Evolutionary conservation across 192 early-diverging fungal genomes (phyloP), one percentile per base, ranked within the genome.

Genomic region (Jimgerdemannia lactiflua): DNA sequence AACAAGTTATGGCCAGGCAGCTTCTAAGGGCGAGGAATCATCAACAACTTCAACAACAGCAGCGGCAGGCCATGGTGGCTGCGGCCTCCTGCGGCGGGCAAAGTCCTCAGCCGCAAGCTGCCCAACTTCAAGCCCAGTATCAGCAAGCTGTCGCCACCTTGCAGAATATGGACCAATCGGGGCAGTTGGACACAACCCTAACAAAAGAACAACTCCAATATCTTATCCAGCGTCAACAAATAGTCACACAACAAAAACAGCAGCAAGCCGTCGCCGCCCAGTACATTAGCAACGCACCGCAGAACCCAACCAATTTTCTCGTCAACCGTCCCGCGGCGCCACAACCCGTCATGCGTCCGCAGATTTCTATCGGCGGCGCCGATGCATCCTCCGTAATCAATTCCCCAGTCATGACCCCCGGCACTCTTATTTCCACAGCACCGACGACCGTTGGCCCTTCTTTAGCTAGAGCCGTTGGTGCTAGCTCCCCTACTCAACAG

Each of bases 121-220:
- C n/a, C n/a, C n/a, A 73, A 14, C 77, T 76, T 39, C 75, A 77
- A 2, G 71, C 79, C 6, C 73, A 77, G 20, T 70, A 64, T 19
- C 72, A 74, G 39, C 77, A 67, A 49, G 73, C 65, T 70, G 75
- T 4, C 2, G 3, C 19, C 11, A 43, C 19, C 69, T 69, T 66
- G 42, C 78, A 4, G 76, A 65, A 10, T 8, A 18, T 42, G 74
- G 42, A 29, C 39, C 43, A n/a, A n/a, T n/a, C n/a, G n/a, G n/a
- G 3, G 20, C 20, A 40, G 19, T 14, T 14, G 29, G 49, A 4
- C 4, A 54, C 4, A 4, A 42, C 0, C 65, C 68, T 44, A 68
- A 75, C 64, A 42, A 18, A 41, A 19, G 42, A 20, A 64, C 68
- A 20, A 14, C 73, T 39, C n/a, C 20, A 39, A 20, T 4, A 4